These are phyloP conservation scores for Pyrus betulifolia DNA, from an alignment of 306 rosid genomes.

Conservation along the genomic window DNA sequence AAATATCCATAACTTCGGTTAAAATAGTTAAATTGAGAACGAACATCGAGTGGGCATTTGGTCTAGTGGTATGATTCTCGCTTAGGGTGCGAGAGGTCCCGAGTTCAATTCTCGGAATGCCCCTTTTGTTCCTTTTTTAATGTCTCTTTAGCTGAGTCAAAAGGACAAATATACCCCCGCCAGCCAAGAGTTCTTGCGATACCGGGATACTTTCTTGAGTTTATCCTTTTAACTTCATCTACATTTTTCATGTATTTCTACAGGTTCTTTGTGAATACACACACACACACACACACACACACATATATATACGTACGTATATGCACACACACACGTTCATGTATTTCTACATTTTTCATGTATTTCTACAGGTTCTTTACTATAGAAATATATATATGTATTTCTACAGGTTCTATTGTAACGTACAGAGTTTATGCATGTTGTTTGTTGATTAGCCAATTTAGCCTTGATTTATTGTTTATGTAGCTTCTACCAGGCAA, in stretches of 20 bases:
- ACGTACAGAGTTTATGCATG: no score
- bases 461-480: no score
- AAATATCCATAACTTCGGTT: background rate
- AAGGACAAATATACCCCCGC: background rate
- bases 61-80: conserved; percentile 61
- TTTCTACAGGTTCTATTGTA: no score
- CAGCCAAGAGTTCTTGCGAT: background rate
- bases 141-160: background rate
- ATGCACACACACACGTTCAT: no score
- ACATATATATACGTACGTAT: no score
- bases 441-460: no score
- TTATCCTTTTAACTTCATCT: background rate
- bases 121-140: background rate
- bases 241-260: background rate
- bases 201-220: background rate
- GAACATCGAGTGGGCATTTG: conserved; percentile 16
- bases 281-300: no score
- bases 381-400: no score
- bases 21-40: fast-evolving
- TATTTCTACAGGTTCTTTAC: no score
- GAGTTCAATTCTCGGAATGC: conserved; percentile 62
- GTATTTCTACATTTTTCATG: no score
- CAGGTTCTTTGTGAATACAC: background rate
- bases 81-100: conserved; percentile 66
- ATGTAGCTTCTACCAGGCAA: no score